Percentiles rank a stretch among this genome's conserved stretches.
These are phyloP conservation scores for Dipodascopsis uninucleata DNA, from an alignment of 805 yeast species.

Conservation along the genomic window DNA sequence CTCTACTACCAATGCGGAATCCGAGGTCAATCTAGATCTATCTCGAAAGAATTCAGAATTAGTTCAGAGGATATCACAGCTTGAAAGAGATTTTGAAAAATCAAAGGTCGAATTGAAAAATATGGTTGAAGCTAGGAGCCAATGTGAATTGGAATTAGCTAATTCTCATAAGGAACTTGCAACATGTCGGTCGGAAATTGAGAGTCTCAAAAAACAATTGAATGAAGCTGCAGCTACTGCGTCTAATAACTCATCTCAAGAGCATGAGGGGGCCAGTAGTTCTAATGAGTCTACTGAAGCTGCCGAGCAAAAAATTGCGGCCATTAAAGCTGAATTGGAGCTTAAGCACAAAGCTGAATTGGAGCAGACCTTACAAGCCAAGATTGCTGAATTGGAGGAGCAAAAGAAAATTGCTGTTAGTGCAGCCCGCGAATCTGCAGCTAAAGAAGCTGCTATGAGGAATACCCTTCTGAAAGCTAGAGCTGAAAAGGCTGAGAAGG, in stretches of 20 bases:
- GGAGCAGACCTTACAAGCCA: constrained; percentile 13
- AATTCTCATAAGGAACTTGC: no score
- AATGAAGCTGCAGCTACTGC: no score
- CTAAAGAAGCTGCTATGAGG: constrained; percentile 57
- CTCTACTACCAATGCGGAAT: constrained; percentile 3
- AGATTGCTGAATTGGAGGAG: constrained; percentile 39
- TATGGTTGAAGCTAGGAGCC: no score
- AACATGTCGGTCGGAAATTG: no score
- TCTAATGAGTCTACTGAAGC: constrained; percentile 34
- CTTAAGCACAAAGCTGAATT: constrained; percentile 33
- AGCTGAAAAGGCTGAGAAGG: constrained; percentile 49
- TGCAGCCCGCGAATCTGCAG: constrained; percentile 48
- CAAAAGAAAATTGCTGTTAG: constrained; percentile 43
- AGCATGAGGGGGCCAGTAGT: no score
- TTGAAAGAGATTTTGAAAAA: constrained; percentile 10
- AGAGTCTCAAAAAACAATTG: no score
- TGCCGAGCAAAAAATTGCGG: constrained; percentile 27
- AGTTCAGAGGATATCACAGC: constrained; percentile 35
- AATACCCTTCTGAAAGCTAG: constrained; percentile 53
- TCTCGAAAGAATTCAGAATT: constrained; percentile 37
- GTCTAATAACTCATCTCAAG: no score
- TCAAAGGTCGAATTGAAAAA: constrained; percentile 11
- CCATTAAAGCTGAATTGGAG: constrained; percentile 29
- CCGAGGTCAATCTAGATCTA: constrained; percentile 1
- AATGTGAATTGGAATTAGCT: no score